A percentile compares a stretch with the other conserved stretches of the same genome.
These are phyloP conservation scores for Scedosporium boydii DNA, from an alignment of 2,329 filamentous ascomycete genomes.

Conservation along the genomic window DNA sequence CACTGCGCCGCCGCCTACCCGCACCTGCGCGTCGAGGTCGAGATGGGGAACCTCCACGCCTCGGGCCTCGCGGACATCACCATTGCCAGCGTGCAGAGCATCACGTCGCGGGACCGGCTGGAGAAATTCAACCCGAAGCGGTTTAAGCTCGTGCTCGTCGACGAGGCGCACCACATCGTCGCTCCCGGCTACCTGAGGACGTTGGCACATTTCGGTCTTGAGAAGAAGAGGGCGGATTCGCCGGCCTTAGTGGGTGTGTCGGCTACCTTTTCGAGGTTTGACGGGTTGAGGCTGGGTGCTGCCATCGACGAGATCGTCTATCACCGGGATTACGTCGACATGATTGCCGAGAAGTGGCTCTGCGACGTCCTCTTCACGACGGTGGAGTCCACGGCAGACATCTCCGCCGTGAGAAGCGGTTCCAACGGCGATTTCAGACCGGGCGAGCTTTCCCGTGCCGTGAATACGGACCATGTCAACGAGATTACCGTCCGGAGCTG, in stretches of 20 bases:
- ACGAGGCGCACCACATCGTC: constrained; percentile 96
- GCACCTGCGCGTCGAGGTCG: constrained; percentile 71
- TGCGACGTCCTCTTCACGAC: constrained; percentile 91
- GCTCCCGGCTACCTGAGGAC: constrained; percentile 67
- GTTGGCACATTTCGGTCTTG: constrained; percentile 69
- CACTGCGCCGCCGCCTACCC: constrained; percentile 81
- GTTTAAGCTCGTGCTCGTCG: constrained; percentile 89
- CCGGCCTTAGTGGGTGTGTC: constrained; percentile 82
- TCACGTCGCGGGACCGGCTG: constrained; percentile 69
- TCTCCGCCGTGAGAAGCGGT: constrained; percentile 55
- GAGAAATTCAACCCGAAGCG: constrained; percentile 66
- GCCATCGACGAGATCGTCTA: constrained; percentile 95
- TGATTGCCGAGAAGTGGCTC: constrained; percentile 83
- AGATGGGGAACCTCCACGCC: constrained; percentile 75
- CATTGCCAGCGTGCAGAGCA: constrained; percentile 79
- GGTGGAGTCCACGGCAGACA: constrained; percentile 70
- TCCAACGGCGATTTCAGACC: constrained; percentile 70
- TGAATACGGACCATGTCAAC: constrained; percentile 77
- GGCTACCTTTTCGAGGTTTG: constrained; percentile 67
- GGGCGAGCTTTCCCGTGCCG: constrained; percentile 64
- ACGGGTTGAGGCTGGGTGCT: constrained; percentile 71
- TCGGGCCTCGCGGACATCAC: constrained; percentile 84
- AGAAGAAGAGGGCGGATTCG: constrained; percentile 28
- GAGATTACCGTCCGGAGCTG: constrained; percentile 79
- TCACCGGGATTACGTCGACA: constrained; percentile 63